phyloP scores from a whole-genome alignment of 2,329 filamentous ascomycete genomes.

The Trichoderma arundinaceum region DNA sequence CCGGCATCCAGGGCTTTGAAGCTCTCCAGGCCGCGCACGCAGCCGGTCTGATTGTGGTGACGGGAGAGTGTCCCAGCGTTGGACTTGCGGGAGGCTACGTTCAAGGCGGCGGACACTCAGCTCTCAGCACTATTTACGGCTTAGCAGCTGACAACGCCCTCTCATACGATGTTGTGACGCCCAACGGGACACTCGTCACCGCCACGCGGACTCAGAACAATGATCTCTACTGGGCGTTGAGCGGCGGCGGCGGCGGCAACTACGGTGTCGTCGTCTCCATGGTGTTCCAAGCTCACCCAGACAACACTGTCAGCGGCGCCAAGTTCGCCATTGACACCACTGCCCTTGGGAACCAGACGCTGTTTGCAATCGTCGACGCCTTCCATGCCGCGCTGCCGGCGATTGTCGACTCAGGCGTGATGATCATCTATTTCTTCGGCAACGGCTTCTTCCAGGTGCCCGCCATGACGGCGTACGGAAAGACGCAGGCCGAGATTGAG shows the following conservation, averaged over 20 bases:
- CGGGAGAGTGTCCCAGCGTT: constrained; percentile 61
- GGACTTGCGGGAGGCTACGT: constrained; percentile 66
- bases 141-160: constrained; percentile 64
- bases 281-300: constrained; percentile 44
- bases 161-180: constrained; percentile 59
- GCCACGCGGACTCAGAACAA: constrained; percentile 48
- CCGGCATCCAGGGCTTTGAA: constrained; percentile 59
- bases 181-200: constrained; percentile 53
- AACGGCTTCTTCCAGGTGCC: constrained; percentile 50
- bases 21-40: constrained; percentile 53
- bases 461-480: constrained; percentile 53
- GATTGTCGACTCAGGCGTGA: constrained; percentile 56
- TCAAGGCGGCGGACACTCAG: constrained; percentile 64
- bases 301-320: constrained; percentile 41
- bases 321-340: constrained; percentile 34
- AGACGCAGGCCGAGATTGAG: constrained; percentile 47
- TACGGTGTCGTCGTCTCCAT: constrained; percentile 52
- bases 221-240: constrained; percentile 68
- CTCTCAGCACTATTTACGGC: constrained; percentile 58
- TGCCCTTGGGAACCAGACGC: not conserved
- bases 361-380: constrained; percentile 34
- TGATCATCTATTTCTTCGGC: constrained; percentile 52
- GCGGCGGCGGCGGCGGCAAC: constrained; percentile 58
- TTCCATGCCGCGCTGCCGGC: constrained; percentile 40
- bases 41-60: constrained; percentile 56